phyloP scores from a whole-genome alignment of 805 yeast genomes.

The Trichomonascus vanleenenianus region DNA sequence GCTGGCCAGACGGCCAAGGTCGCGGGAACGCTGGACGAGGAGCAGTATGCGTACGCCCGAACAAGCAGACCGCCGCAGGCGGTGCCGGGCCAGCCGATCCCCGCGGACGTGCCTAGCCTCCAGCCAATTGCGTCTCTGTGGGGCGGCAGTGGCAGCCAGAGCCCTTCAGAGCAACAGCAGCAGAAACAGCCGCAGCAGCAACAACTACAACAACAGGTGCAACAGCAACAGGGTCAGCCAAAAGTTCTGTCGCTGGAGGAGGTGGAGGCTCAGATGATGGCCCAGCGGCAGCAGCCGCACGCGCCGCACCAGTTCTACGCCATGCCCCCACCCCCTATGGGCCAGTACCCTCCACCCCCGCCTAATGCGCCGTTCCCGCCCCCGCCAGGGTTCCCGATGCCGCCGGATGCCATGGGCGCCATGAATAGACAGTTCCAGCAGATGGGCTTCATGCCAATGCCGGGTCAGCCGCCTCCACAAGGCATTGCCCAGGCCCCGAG shows the following conservation, averaged over 20 bases:
- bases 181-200: slow-evolving; percentile 12
- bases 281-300: slow-evolving; percentile 18
- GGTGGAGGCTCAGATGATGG: slow-evolving; percentile 68
- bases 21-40: slow-evolving; percentile 24
- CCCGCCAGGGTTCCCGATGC: slow-evolving; percentile 9
- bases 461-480: slow-evolving; percentile 7
- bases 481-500: slow-evolving; percentile 11
- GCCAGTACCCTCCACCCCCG: too few relatives aligned
- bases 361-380: not conserved
- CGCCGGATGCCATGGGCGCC: not conserved
- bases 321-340: slow-evolving; percentile 2
- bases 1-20: slow-evolving; percentile 33
- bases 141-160: slow-evolving; percentile 30
- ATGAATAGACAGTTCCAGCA: not conserved
- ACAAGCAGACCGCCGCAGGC: slow-evolving; percentile 6
- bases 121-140: slow-evolving; percentile 70
- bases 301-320: slow-evolving; percentile 7
- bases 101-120: slow-evolving; percentile 30
- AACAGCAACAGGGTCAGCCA: slow-evolving; percentile 22
- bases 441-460: slow-evolving; percentile 1
- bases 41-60: slow-evolving; percentile 24
- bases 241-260: slow-evolving; percentile 70
- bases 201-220: slow-evolving; percentile 8
- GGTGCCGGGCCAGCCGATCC: slow-evolving; percentile 24
- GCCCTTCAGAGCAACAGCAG: not conserved